Base-by-base conservation (phyloP, 495 filamentous ascomycete species). In the Penicillium coffeae region DNA sequence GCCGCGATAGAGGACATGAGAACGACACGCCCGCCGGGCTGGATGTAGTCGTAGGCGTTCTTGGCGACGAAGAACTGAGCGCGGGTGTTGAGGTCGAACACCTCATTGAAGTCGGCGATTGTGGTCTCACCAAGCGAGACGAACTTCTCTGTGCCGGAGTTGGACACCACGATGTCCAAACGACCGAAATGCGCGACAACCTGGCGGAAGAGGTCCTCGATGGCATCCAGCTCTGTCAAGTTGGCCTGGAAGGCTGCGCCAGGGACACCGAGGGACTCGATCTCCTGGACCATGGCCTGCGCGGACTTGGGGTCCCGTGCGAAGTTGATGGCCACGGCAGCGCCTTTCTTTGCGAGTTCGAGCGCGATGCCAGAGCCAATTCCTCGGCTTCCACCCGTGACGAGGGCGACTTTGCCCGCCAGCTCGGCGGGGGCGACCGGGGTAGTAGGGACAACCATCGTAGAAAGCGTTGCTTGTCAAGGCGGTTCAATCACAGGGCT, bases 61-160 rank as follows among this genome's bases (percentile, higher is more conserved):
- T 87, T 86, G 27, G 84, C 87, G 47, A 92, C 88, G 69, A 90
- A 89, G 75, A 90, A 90, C 68, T 92, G 88, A 0, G 81, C 88
- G 6, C 85, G 76, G 3, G 82, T 81, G 69, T 92, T 92, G 47
- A 90, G 69, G 62, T 78, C 77, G 64, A 92, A 89, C 42, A 91
- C 82, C 38, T 78, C 72, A 65, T 92, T 86, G 72, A 83, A 90
- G 57, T 85, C 83, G 48, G 83, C 84, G 55, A 84, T 76, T 5
- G 86, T 89, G 16, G 89, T 77, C 45, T 91, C 85, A 50, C 81
- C 77, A 42, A 83, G 64, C 0, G 60, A 58, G 10, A 66, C 67
- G 51, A 76, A 76, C 30, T 62, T 63, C 48, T 73, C 72, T 1
- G 60, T 82, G 34, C 80, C 80, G 8, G 79, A 76, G 66, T 84